Base-by-base conservation (phyloP, 2,329 filamentous ascomycete species). In the Aspergillus bombycis region DNA sequence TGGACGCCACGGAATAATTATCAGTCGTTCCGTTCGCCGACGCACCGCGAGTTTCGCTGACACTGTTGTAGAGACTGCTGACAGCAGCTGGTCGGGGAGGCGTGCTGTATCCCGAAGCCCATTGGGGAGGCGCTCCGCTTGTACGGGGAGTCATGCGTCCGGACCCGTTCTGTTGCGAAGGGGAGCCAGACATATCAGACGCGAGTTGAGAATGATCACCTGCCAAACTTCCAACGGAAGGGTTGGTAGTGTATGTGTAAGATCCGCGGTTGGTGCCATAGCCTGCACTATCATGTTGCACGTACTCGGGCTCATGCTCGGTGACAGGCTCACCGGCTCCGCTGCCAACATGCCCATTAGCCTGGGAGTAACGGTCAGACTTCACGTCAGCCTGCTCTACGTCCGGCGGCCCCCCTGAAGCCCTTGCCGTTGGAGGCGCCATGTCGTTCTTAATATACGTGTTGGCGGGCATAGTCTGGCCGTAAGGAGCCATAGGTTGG, bases 131-230 rank as follows among this genome's bases (percentile, higher is more conserved):
- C 0, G 90, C 85, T 11, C 88, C 85, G 5, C 92, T 87, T 0
- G 92, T 96, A 70, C 94, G 88, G 12, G 94, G 93, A 6, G 93
- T 97, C 41, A 93, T 92, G 65, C 93, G 89, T 38, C 93, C 93
- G 34, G 93, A 94, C 26, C 88, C 88, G 62, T 91, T 90, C 73
- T 92, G 91, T 74, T 95, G 92, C 64, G 81, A 85, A 9, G 92
- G 92, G 55, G 93, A 95, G 19, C 90, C 91, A 1, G 90, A 89
- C 84, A 97, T 90, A 67, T 96, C 93, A 6, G 92, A 87, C 19
- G 91, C 89, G 57, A 96, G 80, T 73, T 96, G 93, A 58, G 88
- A 78, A 74, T 92, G 89, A 53, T 96, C 92, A 60, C 85, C 88
- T 48, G 89, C 82, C 70, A 94, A 82, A 16, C 88, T 82, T 23